These are phyloP conservation scores for Salix dunnii DNA, from an alignment of 345 rosid species.

Conservation along the genomic window DNA sequence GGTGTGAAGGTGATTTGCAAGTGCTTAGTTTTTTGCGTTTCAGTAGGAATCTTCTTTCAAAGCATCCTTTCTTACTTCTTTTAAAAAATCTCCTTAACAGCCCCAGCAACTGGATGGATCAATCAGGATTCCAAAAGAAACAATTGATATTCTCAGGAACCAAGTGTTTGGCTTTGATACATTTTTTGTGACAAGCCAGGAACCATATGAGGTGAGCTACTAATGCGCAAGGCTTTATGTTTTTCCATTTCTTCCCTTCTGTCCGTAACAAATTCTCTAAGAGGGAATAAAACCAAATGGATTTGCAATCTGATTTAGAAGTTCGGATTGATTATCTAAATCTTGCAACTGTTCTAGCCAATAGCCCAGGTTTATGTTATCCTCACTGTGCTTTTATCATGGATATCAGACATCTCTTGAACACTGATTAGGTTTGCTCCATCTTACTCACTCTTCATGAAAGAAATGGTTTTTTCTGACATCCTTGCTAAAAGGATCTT, in stretches of 20 bases:
- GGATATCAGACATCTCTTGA: too few species aligned
- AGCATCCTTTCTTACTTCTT: slow-evolving; percentile 17
- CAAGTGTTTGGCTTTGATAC: slow-evolving; percentile 97
- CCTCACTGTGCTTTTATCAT: too few species aligned
- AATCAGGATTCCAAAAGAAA: slow-evolving; percentile 75
- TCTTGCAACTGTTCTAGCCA: neutral
- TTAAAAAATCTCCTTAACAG: slow-evolving; percentile 41
- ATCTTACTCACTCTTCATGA: too few species aligned
- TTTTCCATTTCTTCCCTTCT: neutral
- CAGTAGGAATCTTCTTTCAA: slow-evolving; percentile 8
- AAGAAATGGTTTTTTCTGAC: too few species aligned
- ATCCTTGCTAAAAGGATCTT: too few species aligned
- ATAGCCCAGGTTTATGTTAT: too few species aligned
- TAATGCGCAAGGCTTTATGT: neutral
- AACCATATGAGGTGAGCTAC: slow-evolving; percentile 83
- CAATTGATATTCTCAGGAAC: slow-evolving; percentile 72
- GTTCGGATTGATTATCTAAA: neutral
- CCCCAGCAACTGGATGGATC: slow-evolving; percentile 70
- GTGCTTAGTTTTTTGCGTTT: slow-evolving; percentile 15
- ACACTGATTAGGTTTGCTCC: too few species aligned
- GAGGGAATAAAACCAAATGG: slow-evolving; percentile 4
- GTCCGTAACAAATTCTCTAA: slow-evolving; percentile 3
- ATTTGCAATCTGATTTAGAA: slow-evolving; percentile 1
- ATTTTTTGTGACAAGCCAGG: slow-evolving; percentile 91
- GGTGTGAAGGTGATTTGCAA: slow-evolving; percentile 81